Evolutionary conservation across 225 moss, liverwort and hornwort genomes (phyloP), one percentile per base, ranked within the genome.

Genomic region (Pseudisothecium myosuroides): DNA sequence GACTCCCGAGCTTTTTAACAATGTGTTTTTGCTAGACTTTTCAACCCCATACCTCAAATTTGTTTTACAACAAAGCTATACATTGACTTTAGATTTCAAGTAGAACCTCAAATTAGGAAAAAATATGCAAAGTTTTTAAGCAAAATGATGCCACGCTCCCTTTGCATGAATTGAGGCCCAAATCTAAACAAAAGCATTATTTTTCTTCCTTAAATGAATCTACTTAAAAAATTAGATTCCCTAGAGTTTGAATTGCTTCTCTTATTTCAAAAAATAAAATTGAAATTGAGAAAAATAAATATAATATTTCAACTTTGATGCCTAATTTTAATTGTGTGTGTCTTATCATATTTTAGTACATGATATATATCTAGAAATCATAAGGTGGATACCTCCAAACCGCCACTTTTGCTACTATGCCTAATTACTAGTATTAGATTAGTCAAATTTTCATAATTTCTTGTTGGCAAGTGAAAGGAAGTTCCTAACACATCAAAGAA

Each of bases 351-450:
- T 27, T 72, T 72, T 27, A 43, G n/a, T 68, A 2, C 2, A n/a
- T 41, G 41, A 69, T 39, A 0, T 24, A 24, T 41, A 24, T 69
- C 6, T 69, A 39, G 2, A 7, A 13, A 2, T 39, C 23, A 69
- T 24, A 11, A 20, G 2, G 2, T 14, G 1, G 14, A 1, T 39
- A 2, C 2, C 7, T 1, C 3, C 4, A 1, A 69, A 69, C 1
- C 1, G 0, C 2, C 7, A 24, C 4, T 23, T 23, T 24, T 69
- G 14, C 22, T 7, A 22, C 0, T 12, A 4, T 2, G 2, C 8
- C 11, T 19, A 37, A 5, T 1, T 20, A 0, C 14, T 20, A 36
- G 20, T 37, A 34, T 20, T 66, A 11, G 6, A n/a, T 1, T n/a
- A 0, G 12, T 67, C 7, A 0, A 21, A n/a, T 26, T 41, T 69